Evolutionary conservation across 257 asterid species (phyloP), one percentile per base, ranked within the genome.

Genomic region (Osmanthus fragrans): DNA sequence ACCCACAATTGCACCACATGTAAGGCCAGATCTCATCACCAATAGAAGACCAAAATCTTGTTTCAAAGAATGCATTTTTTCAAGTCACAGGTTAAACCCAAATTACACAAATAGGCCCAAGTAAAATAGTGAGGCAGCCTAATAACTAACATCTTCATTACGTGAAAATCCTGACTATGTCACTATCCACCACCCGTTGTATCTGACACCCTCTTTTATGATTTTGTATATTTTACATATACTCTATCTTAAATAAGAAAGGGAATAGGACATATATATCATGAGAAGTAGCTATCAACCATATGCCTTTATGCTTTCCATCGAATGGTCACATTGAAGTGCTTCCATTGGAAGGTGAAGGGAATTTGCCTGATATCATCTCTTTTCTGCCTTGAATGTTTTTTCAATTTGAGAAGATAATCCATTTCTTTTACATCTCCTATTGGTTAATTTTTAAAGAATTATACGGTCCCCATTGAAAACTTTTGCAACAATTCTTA

Each of bases 261-360:
- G 69, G 69, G 10, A 4, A 42, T 42, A 42, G 51, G 51, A 42
- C 18, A 42, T 11, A 42, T 12, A 42, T 42, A 42, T 11, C 7
- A 63, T 11, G 74, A 47, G 72, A 29, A 80, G 79, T 76, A 77
- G 30, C 66, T 42, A 76, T 66, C 32, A 32, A n/a, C 63, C 45
- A 40, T 32, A 32, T 32, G 71, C 76, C 84, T 80, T 83, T 82
- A 79, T 87, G 92, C 85, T 84, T 86, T 85, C 70, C 6, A 65
- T 87, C 82, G 73, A 85, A 76, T 79, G 83, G 85, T 88, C 90
- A 86, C 85, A 65, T 82, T 81, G 76, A 84, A 76, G 49, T 85
- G 71, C 87, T 69, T 82, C 81, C 66, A 82, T 75, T 84, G 88
- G 90, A 81, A 80, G 85, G 25, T 40, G 68, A 18, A 64, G 77